phyloP scores from a whole-genome alignment of 805 yeast genomes.

The Blastobotrys parvus region DNA sequence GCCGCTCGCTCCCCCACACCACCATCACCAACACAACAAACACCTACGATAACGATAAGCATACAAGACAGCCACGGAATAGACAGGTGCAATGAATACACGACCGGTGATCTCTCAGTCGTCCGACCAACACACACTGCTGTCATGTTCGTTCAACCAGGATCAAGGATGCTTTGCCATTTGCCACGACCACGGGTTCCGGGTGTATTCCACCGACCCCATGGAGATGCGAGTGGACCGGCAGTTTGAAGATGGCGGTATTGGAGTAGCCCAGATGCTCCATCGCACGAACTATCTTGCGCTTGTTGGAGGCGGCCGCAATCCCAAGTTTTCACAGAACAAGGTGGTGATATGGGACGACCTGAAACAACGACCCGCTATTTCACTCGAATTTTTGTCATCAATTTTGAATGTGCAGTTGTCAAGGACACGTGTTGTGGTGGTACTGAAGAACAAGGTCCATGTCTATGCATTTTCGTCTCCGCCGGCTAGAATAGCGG shows the following conservation, averaged over 20 bases:
- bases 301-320: constrained; percentile 80
- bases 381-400: constrained; percentile 65
- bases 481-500: constrained; percentile 59
- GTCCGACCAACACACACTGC: constrained; percentile 23
- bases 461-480: constrained; percentile 73
- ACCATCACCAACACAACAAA: too few species aligned
- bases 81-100: too few species aligned
- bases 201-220: constrained; percentile 83
- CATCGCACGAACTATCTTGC: constrained; percentile 88
- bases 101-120: constrained; percentile 11
- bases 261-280: constrained; percentile 73
- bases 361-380: constrained; percentile 61
- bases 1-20: too few species aligned
- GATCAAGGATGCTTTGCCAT: constrained; percentile 86
- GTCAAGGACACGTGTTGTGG: constrained; percentile 68
- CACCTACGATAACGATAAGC: too few species aligned
- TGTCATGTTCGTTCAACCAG: constrained; percentile 71
- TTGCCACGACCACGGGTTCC: constrained; percentile 72
- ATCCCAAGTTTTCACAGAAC: constrained; percentile 70
- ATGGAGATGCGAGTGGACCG: constrained; percentile 65
- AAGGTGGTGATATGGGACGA: constrained; percentile 91
- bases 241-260: constrained; percentile 44
- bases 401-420: constrained; percentile 68
- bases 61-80: too few species aligned
- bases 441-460: constrained; percentile 58